phyloP scores from a whole-genome alignment of 202 grass and related monocot genomes.

The Sporobolus alterniflorus region DNA sequence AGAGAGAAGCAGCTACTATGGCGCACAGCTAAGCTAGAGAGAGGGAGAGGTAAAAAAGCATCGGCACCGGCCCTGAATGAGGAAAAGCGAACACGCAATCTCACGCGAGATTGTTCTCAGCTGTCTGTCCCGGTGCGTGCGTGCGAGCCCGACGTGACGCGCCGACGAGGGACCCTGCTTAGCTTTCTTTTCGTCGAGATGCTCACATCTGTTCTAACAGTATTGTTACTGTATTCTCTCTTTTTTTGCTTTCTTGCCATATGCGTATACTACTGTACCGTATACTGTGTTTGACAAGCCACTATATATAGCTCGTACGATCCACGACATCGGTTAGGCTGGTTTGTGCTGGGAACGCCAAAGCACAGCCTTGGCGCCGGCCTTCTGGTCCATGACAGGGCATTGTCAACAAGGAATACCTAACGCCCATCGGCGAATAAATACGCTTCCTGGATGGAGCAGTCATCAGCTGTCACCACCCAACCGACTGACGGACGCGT shows the following conservation, averaged over 20 bases:
- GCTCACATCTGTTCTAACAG: not conserved
- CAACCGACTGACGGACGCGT: not conserved
- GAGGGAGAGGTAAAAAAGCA: not conserved
- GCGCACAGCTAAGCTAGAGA: not conserved
- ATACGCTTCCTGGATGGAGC: not conserved
- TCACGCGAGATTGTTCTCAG: conserved; percentile 43
- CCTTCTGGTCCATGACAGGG: conserved; percentile 24
- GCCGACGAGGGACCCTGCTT: not conserved
- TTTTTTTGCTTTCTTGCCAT: not conserved
- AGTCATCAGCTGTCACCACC: conserved; percentile 7
- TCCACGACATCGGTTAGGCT: not conserved
- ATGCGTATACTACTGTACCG: not conserved
- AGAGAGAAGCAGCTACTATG: not conserved
- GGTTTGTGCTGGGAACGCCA: no score
- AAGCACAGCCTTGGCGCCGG: no score
- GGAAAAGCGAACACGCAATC: conserved; percentile 61
- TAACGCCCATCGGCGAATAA: conserved; percentile 4
- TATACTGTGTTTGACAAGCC: not conserved
- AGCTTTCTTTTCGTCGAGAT: not conserved
- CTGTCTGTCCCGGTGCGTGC: not conserved
- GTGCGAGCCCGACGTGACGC: conserved; percentile 31
- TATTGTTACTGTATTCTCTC: no score
- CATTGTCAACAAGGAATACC: conserved; percentile 1
- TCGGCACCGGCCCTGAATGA: conserved; percentile 44
- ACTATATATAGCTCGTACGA: not conserved